These are phyloP conservation scores for Coprinellus aureogranulatus DNA, from an alignment of 768 basidiomycete species.

Conservation along the genomic window DNA sequence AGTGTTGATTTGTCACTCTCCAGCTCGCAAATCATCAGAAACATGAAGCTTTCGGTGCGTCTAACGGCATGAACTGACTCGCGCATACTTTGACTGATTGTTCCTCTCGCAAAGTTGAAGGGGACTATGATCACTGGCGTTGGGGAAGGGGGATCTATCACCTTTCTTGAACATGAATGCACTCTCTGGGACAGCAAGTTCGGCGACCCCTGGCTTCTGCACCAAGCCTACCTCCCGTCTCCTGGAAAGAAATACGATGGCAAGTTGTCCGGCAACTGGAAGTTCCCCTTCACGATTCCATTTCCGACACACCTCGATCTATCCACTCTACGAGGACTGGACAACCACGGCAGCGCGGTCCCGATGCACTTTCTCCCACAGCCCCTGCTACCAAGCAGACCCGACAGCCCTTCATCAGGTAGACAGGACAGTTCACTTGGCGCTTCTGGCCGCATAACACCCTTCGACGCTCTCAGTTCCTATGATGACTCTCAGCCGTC, in stretches of 20 bases:
- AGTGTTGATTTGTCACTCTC: not conserved
- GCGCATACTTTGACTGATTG: not conserved
- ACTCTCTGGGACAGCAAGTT: not conserved
- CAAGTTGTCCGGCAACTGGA: not conserved
- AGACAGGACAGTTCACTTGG: too few species aligned
- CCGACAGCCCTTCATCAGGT: too few species aligned
- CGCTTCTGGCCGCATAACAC: too few species aligned
- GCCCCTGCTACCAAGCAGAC: too few species aligned
- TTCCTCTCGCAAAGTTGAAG: not conserved
- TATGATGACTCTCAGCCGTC: not conserved
- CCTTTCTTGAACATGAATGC: not conserved
- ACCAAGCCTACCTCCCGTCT: not conserved
- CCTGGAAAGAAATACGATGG: not conserved
- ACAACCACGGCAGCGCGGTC: not conserved
- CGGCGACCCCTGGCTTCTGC: not conserved
- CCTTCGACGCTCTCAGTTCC: too few species aligned
- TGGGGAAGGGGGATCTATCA: not conserved
- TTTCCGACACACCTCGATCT: not conserved
- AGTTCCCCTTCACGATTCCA: not conserved
- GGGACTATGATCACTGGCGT: not conserved
- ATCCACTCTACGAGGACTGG: too few species aligned
- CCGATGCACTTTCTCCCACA: not conserved
- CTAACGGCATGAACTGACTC: not conserved
- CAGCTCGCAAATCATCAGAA: not conserved
- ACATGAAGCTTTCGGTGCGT: not conserved